Percentiles rank a stretch among this genome's conserved stretches.
Conservation (phyloP, 495 filamentous ascomycete species). For the Evernia prunastri region DNA sequence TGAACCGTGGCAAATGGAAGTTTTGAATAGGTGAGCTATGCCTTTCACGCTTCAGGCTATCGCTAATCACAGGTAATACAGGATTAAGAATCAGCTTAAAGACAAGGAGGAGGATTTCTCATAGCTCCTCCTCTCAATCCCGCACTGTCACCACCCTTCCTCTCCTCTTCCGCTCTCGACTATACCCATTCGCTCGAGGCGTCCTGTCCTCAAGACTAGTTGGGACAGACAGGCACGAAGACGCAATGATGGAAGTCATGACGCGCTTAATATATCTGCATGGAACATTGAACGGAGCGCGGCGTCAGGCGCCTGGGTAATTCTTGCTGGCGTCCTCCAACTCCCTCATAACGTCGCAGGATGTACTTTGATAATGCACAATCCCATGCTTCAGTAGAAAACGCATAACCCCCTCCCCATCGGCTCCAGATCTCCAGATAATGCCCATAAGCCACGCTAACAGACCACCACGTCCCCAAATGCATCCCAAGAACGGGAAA, state of each 20-base stretch:
- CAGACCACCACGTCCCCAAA: no score
- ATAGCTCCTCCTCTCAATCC: conserved; percentile 29
- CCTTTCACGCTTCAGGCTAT: not conserved
- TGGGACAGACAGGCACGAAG: not conserved
- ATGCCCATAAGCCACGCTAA: not conserved
- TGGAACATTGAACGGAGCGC: not conserved
- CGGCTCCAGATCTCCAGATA: not conserved
- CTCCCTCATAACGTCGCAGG: not conserved
- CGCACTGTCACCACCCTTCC: not conserved
- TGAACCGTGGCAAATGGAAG: conserved; percentile 93
- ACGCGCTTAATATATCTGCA: not conserved
- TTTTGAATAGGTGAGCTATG: conserved; percentile 50
- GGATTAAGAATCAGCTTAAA: conserved; percentile 74
- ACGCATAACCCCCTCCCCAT: not conserved
- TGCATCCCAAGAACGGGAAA: no score
- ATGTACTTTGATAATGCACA: not conserved
- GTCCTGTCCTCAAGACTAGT: not conserved
- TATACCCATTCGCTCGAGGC: not conserved
- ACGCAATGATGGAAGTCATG: not conserved
- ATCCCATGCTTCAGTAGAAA: not conserved
- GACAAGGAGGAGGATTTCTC: conserved; percentile 70
- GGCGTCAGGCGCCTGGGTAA: not conserved
- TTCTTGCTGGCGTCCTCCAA: not conserved
- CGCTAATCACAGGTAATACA: not conserved
- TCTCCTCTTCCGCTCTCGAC: not conserved